A percentile compares a stretch with the other conserved stretches of the same genome.
Conservation (phyloP, 176 grass and related monocot species). For the Triticum monococcum region DNA sequence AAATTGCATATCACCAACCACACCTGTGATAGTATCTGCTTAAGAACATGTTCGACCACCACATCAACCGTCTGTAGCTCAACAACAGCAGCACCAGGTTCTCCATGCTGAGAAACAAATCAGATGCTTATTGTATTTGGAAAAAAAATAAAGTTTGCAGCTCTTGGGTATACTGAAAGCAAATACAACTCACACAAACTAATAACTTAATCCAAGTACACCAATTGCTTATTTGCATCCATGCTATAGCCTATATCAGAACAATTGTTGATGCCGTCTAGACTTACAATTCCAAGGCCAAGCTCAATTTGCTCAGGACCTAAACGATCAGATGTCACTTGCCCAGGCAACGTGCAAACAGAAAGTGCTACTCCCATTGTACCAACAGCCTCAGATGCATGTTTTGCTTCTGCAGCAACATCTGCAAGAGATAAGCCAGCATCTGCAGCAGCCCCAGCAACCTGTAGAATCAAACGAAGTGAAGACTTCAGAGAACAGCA, state of each 20-base stretch:
- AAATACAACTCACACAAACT: slow-evolving; percentile 27
- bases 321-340: slow-evolving; percentile 90
- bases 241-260: slow-evolving; percentile 5
- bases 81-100: slow-evolving; percentile 92
- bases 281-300: slow-evolving; percentile 99
- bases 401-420: slow-evolving; percentile 91
- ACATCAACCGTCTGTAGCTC: slow-evolving; percentile 87
- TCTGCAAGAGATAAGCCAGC: slow-evolving; percentile 89
- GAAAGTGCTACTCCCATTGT: slow-evolving; percentile 99
- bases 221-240: slow-evolving; percentile 15
- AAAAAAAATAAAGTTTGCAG: neutral
- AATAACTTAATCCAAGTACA: slow-evolving; percentile 13
- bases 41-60: slow-evolving; percentile 89
- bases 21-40: slow-evolving; percentile 86
- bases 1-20: slow-evolving; percentile 14
- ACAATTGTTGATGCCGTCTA: slow-evolving; percentile 14
- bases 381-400: slow-evolving; percentile 86
- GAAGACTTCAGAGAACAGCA: slow-evolving; percentile 6
- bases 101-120: slow-evolving; percentile 80
- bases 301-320: slow-evolving; percentile 93
- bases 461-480: slow-evolving; percentile 50
- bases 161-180: slow-evolving; percentile 26
- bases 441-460: slow-evolving; percentile 97
- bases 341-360: slow-evolving; percentile 96
- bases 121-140: slow-evolving; percentile 4